phyloP scores from a whole-genome alignment of 495 filamentous ascomycete species.

The Oleoguttula mirabilis region DNA sequence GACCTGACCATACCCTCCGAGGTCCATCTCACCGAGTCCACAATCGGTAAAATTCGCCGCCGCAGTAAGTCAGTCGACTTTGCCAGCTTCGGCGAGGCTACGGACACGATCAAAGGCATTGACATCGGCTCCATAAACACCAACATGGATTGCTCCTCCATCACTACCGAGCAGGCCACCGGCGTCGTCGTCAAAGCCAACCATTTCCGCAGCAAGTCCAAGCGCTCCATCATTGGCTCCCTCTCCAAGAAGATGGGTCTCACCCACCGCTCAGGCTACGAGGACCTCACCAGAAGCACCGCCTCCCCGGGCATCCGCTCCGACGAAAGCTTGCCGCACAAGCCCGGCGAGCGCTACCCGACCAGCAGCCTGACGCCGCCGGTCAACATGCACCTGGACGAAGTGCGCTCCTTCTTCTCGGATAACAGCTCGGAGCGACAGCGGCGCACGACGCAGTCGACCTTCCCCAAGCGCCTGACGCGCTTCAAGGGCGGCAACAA shows the following conservation, averaged over 20 bases:
- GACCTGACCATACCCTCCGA: conserved; percentile 27
- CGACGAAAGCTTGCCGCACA: conserved; percentile 14
- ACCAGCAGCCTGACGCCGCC: conserved; percentile 26
- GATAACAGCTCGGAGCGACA: conserved; percentile 30
- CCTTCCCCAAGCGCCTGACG: conserved; percentile 27
- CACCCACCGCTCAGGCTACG: not conserved
- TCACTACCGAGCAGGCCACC: conserved; percentile 20
- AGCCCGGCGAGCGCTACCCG: conserved; percentile 31
- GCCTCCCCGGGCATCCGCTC: conserved; percentile 4
- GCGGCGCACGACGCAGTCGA: conserved; percentile 8
- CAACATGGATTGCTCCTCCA: conserved; percentile 4
- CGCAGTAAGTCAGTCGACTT: conserved; percentile 15
- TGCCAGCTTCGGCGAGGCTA: conserved; percentile 1
- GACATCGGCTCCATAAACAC: conserved; percentile 18
- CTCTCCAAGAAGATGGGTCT: conserved; percentile 18
- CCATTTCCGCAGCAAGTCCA: conserved; percentile 16
- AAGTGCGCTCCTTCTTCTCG: conserved; percentile 32
- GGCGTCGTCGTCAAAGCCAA: conserved; percentile 3
- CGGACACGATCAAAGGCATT: conserved; percentile 14
- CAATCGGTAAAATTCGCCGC: conserved; percentile 8
- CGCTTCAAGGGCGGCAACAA: conserved; percentile 19
- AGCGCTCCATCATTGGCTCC: conserved; percentile 19
- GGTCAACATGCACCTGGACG: conserved; percentile 21
- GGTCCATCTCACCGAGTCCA: conserved; percentile 11
- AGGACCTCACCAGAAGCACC: conserved; percentile 5